Conservation (phyloP, 2,329 filamentous ascomycete species). For the Emericellopsis atlantica region DNA sequence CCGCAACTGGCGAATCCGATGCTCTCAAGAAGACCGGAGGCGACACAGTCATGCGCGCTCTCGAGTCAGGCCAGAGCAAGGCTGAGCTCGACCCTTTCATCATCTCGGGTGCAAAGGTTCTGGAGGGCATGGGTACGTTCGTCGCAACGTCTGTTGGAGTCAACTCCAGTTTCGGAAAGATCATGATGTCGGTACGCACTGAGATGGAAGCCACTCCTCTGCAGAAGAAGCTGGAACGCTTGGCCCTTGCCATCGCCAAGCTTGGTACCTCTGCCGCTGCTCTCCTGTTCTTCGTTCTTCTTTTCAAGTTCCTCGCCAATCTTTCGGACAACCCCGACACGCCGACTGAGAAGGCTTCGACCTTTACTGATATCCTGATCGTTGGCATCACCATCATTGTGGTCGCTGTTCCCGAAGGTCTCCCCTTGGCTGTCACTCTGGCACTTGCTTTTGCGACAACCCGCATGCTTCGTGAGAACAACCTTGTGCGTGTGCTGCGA, state of each 20-base stretch:
- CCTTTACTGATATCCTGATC: conserved; percentile 53
- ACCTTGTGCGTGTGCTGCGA: conserved; percentile 49
- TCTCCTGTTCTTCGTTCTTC: conserved; percentile 62
- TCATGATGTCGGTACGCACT: conserved; percentile 40
- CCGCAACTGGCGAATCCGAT: conserved; percentile 62
- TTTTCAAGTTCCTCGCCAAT: conserved; percentile 62
- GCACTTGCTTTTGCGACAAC: conserved; percentile 56
- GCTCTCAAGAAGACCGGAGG: conserved; percentile 54
- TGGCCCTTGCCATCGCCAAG: conserved; percentile 21
- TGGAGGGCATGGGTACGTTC: conserved; percentile 40
- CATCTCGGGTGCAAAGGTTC: conserved; percentile 46
- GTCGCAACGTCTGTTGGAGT: conserved; percentile 42
- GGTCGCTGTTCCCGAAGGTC: conserved; percentile 53
- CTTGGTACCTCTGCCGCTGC: conserved; percentile 52
- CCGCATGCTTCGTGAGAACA: conserved; percentile 55
- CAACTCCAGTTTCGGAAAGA: conserved; percentile 40
- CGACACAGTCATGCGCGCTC: conserved; percentile 41
- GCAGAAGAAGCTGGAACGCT: conserved; percentile 35
- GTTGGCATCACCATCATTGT: conserved; percentile 55
- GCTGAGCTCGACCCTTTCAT: conserved; percentile 53
- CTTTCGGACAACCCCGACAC: conserved; percentile 36
- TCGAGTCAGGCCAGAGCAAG: conserved; percentile 26
- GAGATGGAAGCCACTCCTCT: conserved; percentile 40
- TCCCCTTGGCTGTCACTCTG: conserved; percentile 54
- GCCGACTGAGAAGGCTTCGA: conserved; percentile 40